phyloP scores from a whole-genome alignment of 495 filamentous ascomycete species.

The Pyronema omphalodes region DNA sequence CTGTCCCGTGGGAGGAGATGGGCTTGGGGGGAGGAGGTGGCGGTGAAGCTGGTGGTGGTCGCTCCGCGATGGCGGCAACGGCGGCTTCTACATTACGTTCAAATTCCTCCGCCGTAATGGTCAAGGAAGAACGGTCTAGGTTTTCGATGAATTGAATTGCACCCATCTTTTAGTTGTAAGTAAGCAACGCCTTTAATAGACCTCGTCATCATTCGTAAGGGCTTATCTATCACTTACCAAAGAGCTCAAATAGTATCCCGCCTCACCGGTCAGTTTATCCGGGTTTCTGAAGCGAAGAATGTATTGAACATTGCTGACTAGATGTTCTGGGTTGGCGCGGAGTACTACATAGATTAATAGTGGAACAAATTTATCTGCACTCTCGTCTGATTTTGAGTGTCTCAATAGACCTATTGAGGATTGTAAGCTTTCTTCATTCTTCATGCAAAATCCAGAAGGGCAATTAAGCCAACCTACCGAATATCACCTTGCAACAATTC shows the following conservation, averaged over 20 bases:
- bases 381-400: conserved; percentile 81
- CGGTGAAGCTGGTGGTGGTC: conserved; percentile 32
- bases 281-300: conserved; percentile 93
- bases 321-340: conserved; percentile 79
- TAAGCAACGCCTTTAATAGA: not conserved
- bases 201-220: not conserved
- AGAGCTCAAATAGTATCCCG: conserved; percentile 96
- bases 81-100: conserved; percentile 87
- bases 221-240: conserved; percentile 39
- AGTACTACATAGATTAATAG: conserved; percentile 91
- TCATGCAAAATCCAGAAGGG: not conserved
- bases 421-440: not conserved
- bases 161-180: conserved; percentile 46
- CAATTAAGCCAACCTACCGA: conserved; percentile 39
- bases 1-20: conserved; percentile 23
- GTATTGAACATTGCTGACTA: conserved; percentile 96
- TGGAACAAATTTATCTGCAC: conserved; percentile 89
- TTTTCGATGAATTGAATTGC: conserved; percentile 94
- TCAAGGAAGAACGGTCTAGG: conserved; percentile 80
- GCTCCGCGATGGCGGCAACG: conserved; percentile 87
- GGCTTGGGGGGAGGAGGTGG: conserved; percentile 31
- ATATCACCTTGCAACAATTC: conserved; percentile 99
- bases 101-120: conserved; percentile 87
- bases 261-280: conserved; percentile 89
- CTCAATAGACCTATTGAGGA: conserved; percentile 46